Base-by-base conservation (phyloP, 371 early-diverging fungal species). In the Rhizomucor miehei region DNA sequence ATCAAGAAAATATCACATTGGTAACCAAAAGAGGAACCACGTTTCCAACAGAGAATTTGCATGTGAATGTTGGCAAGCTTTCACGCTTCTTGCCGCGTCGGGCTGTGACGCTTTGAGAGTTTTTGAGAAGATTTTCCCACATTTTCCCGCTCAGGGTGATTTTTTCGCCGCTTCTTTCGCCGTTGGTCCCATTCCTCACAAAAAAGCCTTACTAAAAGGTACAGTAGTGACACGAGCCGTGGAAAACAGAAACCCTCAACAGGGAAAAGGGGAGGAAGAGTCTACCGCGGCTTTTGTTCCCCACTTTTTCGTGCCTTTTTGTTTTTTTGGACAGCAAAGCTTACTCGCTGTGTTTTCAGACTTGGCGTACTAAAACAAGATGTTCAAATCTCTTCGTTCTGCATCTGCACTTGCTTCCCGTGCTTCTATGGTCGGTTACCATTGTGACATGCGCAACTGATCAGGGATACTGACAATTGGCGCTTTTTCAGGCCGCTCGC, bases 331-430 rank as follows among this genome's bases (percentile, higher is more conserved):
- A 16, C 11, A 3, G 19, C 11, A 14, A 6, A 19, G 19, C 41
- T 41, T 14, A 41, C 41, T 3, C 16, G 11, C 25, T 55, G 25
- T 48, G 43, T 37, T 48, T 20, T 45, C 44, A 71, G 46, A 56
- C 5, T 29, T 29, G 29, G 5, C 29, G 29, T 8, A 29, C 29
- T 29, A 5, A 5, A 3, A 29, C 29, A 29, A 29, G 29, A 81
- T 84, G 84, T 81, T 81, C 69, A 73, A 68, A 51, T 69, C 79
- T 51, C 60, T 84, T 51, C 67, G 75, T 57, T 66, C 79, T 57
- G 75, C 66, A 66, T 66, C 81, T 64, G 74, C 77, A 51, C 50
- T 77, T 43, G 71, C 80, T 57, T 65, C 71, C 55, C 71, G 74
- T 39, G 74, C 69, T 37, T 74, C 76, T 67, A 72, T 74, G 75